phyloP scores from a whole-genome alignment of 768 basidiomycete genomes.

The Russula brevipes region DNA sequence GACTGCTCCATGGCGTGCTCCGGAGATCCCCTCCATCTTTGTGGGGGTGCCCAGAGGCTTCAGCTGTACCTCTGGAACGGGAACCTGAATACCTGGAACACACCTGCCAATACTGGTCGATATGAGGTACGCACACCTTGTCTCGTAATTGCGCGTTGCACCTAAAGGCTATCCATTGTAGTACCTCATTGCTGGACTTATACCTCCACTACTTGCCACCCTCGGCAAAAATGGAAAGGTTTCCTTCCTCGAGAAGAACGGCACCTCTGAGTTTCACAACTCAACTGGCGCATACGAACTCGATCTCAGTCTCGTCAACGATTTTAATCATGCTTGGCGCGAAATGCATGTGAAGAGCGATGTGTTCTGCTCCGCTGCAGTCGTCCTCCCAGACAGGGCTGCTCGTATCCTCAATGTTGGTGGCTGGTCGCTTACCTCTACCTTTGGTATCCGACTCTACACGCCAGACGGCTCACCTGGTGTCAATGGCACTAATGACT shows the following conservation, averaged over 20 bases:
- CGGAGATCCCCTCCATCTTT: constrained; percentile 63
- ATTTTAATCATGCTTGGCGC: constrained; percentile 54
- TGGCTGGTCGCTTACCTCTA: constrained; percentile 68
- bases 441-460: constrained; percentile 68
- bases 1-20: constrained; percentile 52
- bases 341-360: constrained; percentile 71
- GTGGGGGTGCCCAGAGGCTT: constrained; percentile 54
- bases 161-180: constrained; percentile 19
- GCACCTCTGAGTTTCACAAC: constrained; percentile 57
- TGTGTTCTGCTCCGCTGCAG: constrained; percentile 71
- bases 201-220: constrained; percentile 69
- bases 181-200: constrained; percentile 51
- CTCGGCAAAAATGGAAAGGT: constrained; percentile 80
- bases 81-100: constrained; percentile 55
- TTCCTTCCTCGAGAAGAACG: constrained; percentile 69
- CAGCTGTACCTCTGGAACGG: constrained; percentile 35
- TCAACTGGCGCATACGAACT: constrained; percentile 77
- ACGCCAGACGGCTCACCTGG: constrained; percentile 63
- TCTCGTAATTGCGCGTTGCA: neutral
- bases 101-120: constrained; percentile 54
- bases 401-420: constrained; percentile 62
- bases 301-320: constrained; percentile 51
- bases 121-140: constrained; percentile 53
- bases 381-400: constrained; percentile 70
- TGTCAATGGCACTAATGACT: constrained; percentile 68